phyloP scores from a whole-genome alignment of 371 early-diverging fungal species.

The Mucor plumbeus region DNA sequence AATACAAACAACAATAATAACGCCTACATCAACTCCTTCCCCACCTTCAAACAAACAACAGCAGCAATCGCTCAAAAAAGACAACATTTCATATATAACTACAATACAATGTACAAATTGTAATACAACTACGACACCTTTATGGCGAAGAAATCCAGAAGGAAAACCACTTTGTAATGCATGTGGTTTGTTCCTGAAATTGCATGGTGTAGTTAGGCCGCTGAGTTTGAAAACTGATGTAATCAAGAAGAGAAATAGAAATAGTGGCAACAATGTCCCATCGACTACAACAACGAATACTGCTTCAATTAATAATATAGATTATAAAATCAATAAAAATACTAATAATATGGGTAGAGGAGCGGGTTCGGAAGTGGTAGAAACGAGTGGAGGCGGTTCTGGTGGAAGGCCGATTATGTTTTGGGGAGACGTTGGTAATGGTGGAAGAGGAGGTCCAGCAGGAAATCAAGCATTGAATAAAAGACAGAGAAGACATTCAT shows the following conservation, averaged over 20 bases:
- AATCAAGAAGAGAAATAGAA: constrained; percentile 36
- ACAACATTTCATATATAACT: background rate
- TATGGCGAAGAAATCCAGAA: constrained; percentile 41
- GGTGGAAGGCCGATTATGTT: constrained; percentile 20
- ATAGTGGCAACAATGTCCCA: background rate
- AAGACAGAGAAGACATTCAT: constrained; percentile 19
- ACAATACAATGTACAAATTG: constrained; percentile 37
- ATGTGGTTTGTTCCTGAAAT: constrained; percentile 35
- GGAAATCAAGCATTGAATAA: constrained; percentile 16
- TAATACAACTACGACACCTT: constrained; percentile 33
- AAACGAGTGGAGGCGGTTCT: constrained; percentile 13
- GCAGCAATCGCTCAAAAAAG: background rate
- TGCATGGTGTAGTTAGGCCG: constrained; percentile 35
- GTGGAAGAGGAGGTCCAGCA: background rate
- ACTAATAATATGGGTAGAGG: constrained; percentile 12
- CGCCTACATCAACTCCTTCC: constrained; percentile 5
- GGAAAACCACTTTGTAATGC: constrained; percentile 38
- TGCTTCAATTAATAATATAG: background rate
- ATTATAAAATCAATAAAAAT: background rate
- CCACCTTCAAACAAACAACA: background rate
- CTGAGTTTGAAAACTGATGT: constrained; percentile 39
- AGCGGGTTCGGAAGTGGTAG: background rate
- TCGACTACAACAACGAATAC: background rate
- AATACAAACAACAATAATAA: background rate
- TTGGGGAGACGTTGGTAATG: background rate